phyloP scores from a whole-genome alignment of 2,329 filamentous ascomycete species.

The Colletotrichum neosansevieriae region DNA sequence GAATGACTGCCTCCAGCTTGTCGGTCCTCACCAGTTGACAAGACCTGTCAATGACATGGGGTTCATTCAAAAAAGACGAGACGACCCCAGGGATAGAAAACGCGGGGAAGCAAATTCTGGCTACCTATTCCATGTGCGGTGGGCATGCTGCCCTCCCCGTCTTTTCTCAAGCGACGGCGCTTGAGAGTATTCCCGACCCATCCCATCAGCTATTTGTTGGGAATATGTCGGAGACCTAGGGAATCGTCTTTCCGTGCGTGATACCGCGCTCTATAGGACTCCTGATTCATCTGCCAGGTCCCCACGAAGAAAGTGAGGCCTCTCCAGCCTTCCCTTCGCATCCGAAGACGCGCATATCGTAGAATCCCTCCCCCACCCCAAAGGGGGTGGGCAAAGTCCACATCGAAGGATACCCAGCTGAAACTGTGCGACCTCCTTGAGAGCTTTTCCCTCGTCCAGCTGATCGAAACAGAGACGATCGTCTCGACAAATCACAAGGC shows the following conservation, averaged over 20 bases:
- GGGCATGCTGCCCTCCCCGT: background rate
- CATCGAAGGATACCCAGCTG: conserved; percentile 36
- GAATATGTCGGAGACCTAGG: background rate
- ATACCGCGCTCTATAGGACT: background rate
- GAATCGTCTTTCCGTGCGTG: background rate
- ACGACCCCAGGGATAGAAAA: background rate
- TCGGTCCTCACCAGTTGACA: conserved; percentile 32
- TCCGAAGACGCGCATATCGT: conserved; percentile 1
- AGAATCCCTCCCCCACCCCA: background rate
- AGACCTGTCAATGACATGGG: conserved; percentile 11
- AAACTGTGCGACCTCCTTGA: conserved; percentile 31
- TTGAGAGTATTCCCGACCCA: background rate
- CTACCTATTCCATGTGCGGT: too few species aligned
- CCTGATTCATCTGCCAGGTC: background rate
- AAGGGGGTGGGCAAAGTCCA: conserved; percentile 29
- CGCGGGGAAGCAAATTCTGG: background rate
- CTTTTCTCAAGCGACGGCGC: background rate
- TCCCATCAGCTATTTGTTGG: background rate
- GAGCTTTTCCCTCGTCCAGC: conserved; percentile 21
- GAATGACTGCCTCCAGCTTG: background rate
- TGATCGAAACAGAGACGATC: conserved; percentile 30
- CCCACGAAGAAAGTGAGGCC: background rate
- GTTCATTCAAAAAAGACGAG: background rate
- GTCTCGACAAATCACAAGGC: conserved; percentile 27
- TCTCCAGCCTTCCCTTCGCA: conserved; percentile 3